These are phyloP conservation scores for Shiraia bambusicola DNA, from an alignment of 2,329 filamentous ascomycete genomes.

Conservation along the genomic window DNA sequence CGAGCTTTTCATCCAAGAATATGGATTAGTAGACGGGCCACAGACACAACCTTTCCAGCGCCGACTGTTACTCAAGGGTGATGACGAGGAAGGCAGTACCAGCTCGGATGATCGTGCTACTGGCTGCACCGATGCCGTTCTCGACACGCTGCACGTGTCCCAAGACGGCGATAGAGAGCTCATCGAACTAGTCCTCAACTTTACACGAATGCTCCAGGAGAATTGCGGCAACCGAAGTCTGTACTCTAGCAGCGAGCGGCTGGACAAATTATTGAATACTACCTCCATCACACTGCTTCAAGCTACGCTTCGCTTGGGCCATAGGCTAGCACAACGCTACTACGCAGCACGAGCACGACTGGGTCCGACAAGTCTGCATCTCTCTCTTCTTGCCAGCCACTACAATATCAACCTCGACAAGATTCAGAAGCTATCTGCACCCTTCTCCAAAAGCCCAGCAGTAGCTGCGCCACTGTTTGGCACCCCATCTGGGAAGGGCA, in stretches of 20 bases:
- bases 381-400: conserved; percentile 77
- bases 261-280: conserved; percentile 87
- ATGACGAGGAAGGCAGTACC: conserved; percentile 48
- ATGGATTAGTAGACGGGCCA: conserved; percentile 76
- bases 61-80: conserved; percentile 63
- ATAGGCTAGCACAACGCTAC: conserved; percentile 88
- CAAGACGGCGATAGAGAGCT: conserved; percentile 78
- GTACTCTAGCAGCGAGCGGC: conserved; percentile 87
- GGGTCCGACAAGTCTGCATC: conserved; percentile 65
- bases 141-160: conserved; percentile 61
- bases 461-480: conserved; percentile 54
- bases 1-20: conserved; percentile 76
- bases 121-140: conserved; percentile 46
- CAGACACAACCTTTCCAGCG: conserved; percentile 75
- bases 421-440: conserved; percentile 77
- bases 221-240: conserved; percentile 96
- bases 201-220: conserved; percentile 84
- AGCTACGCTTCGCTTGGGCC: conserved; percentile 74
- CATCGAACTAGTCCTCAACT: conserved; percentile 76
- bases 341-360: conserved; percentile 82
- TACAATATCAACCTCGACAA: conserved; percentile 74
- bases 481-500: conserved; percentile 67
- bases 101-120: conserved; percentile 36
- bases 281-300: conserved; percentile 78
- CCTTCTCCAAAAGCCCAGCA: conserved; percentile 70